Percentiles rank a stretch among this genome's conserved stretches.
Evolutionary conservation across 176 grass and related monocot species (phyloP).

Genomic region (Cenchrus purpureus): DNA sequence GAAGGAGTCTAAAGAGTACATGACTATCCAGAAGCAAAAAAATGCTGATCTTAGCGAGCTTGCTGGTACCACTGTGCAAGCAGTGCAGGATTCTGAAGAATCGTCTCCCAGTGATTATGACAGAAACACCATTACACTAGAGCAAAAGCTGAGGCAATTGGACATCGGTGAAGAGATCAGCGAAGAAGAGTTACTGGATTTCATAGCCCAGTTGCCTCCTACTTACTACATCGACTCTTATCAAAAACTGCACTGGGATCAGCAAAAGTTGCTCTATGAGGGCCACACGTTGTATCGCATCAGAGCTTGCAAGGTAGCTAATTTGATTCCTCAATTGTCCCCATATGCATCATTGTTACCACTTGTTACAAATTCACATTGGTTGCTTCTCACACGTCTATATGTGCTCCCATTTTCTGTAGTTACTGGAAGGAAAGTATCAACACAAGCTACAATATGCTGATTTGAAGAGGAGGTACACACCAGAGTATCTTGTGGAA

Average conservation of each 20-base stretch:
- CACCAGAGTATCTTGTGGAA: neutral
- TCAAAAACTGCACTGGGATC: neutral
- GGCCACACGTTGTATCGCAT: constrained; percentile 20
- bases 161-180: constrained; percentile 16
- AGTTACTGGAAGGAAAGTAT: neutral
- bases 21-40: neutral
- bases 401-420: neutral
- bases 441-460: neutral
- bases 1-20: neutral
- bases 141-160: neutral
- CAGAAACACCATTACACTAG: neutral
- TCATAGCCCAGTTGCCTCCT: constrained; percentile 1
- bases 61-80: neutral
- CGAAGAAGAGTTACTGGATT: neutral
- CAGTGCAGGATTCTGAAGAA: neutral
- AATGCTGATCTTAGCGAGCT: neutral
- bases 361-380: neutral
- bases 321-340: neutral
- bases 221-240: neutral
- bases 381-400: neutral
- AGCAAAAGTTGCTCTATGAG: neutral
- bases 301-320: constrained; percentile 29
- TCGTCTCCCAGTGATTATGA: neutral
- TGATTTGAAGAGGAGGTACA: neutral
- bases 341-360: neutral